Evolutionary conservation across 2,329 filamentous ascomycete genomes (phyloP).

Genomic region (Aspergillus eucalypticola): DNA sequence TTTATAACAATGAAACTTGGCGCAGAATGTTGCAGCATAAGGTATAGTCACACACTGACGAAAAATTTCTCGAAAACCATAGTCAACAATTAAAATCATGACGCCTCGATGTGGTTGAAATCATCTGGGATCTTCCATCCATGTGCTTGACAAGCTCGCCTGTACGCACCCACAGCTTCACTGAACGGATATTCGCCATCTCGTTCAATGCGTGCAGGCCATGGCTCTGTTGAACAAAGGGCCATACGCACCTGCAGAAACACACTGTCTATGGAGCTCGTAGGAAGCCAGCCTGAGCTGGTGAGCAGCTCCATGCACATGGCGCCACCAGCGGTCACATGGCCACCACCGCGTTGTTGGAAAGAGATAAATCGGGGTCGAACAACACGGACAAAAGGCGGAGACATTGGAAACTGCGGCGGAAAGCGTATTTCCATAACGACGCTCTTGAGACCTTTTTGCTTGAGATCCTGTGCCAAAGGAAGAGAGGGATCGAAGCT

Average conservation of each 20-base stretch:
- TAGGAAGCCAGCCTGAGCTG: conserved; percentile 76
- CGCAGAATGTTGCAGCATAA: too few relatives aligned
- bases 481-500: conserved; percentile 71
- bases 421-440: conserved; percentile 83
- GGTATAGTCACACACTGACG: too few relatives aligned
- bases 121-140: conserved; percentile 72
- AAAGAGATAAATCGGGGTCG: conserved; percentile 77
- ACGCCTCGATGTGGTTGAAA: conserved; percentile 49
- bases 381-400: conserved; percentile 82
- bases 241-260: conserved; percentile 79
- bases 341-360: conserved; percentile 72
- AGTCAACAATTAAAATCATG: background rate
- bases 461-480: conserved; percentile 73
- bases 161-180: conserved; percentile 74
- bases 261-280: conserved; percentile 73
- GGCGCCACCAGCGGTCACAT: conserved; percentile 80
- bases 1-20: too few relatives aligned
- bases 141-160: conserved; percentile 66
- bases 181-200: conserved; percentile 61
- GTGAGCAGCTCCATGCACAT: conserved; percentile 85
- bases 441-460: conserved; percentile 62
- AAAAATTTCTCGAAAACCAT: too few relatives aligned
- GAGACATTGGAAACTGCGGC: conserved; percentile 70
- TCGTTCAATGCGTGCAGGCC: conserved; percentile 67
- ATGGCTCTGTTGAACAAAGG: conserved; percentile 66